Conservation (phyloP, 768 basidiomycete genomes). For the Mycena amicta region DNA sequence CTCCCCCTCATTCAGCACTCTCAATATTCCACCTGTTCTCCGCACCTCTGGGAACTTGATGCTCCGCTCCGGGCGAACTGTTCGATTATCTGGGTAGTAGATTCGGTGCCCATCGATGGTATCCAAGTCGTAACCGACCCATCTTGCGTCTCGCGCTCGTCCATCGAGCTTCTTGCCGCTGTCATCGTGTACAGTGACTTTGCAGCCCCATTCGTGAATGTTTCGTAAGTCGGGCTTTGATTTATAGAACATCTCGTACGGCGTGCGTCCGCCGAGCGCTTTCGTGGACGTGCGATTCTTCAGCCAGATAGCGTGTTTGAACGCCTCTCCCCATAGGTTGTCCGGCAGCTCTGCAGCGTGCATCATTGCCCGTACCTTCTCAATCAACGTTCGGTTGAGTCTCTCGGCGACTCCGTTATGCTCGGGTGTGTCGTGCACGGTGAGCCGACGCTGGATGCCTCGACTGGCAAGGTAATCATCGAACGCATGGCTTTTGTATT, state of each 20-base stretch:
- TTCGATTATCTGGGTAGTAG: constrained; percentile 29
- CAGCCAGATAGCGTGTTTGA: constrained; percentile 27
- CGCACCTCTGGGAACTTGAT: constrained; percentile 18
- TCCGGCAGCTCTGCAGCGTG: constrained; percentile 27
- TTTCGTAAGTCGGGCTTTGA: constrained; percentile 24
- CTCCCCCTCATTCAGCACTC: constrained; percentile 1
- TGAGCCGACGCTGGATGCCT: constrained; percentile 22
- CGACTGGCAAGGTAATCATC: constrained; percentile 15
- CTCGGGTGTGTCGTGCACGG: constrained; percentile 30
- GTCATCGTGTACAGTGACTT: constrained; percentile 23
- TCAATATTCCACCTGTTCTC: neutral
- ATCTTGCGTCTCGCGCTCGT: constrained; percentile 29
- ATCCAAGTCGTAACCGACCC: constrained; percentile 36
- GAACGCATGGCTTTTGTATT: constrained; percentile 28
- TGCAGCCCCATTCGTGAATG: constrained; percentile 24
- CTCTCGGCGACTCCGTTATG: constrained; percentile 42
- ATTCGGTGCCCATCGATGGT: constrained; percentile 30
- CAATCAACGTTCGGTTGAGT: constrained; percentile 31
- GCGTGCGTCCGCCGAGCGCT: constrained; percentile 20
- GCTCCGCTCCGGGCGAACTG: constrained; percentile 32
- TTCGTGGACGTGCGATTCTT: constrained; percentile 28
- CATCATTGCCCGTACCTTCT: constrained; percentile 33
- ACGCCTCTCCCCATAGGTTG: constrained; percentile 35
- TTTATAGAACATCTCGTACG: constrained; percentile 21
- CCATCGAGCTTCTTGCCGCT: constrained; percentile 28